phyloP scores from a whole-genome alignment of 2,329 filamentous ascomycete genomes.

The Hypoxylon rubiginosum region DNA sequence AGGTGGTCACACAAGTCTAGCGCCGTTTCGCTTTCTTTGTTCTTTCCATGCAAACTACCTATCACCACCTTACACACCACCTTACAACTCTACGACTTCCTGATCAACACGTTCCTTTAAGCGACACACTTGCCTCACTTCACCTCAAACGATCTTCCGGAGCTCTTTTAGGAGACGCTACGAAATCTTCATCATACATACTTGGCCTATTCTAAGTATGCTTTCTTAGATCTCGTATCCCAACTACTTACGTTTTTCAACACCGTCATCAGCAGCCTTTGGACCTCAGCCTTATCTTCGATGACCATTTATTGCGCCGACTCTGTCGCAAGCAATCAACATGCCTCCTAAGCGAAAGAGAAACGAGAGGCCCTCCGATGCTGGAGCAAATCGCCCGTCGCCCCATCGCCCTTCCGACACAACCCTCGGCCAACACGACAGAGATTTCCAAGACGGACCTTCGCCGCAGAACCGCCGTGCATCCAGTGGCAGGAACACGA shows the following conservation, averaged over 20 bases:
- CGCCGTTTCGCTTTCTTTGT: conserved; percentile 41
- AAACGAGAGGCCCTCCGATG: conserved; percentile 64
- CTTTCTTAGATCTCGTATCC: conserved; percentile 35
- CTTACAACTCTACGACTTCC: conserved; percentile 13
- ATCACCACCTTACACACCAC: background rate
- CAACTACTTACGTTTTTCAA: conserved; percentile 29
- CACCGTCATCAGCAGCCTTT: conserved; percentile 39
- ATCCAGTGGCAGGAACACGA: conserved; percentile 61
- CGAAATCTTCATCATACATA: conserved; percentile 19
- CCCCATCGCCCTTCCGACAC: conserved; percentile 73
- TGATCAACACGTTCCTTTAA: conserved; percentile 14
- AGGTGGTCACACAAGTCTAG: conserved; percentile 46
- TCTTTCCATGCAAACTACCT: conserved; percentile 24
- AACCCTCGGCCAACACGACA: conserved; percentile 69
- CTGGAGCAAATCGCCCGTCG: conserved; percentile 66
- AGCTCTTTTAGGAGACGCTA: background rate
- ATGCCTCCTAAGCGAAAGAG: conserved; percentile 74
- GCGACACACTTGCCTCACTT: conserved; percentile 16
- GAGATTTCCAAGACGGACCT: conserved; percentile 61
- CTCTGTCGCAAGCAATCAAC: conserved; percentile 41
- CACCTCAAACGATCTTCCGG: conserved; percentile 5
- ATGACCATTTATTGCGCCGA: conserved; percentile 45
- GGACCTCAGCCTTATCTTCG: conserved; percentile 32
- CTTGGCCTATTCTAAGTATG: conserved; percentile 34
- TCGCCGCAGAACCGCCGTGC: conserved; percentile 53